These are phyloP conservation scores for Yarrowia osloensis DNA, from an alignment of 805 yeast species.

Conservation along the genomic window DNA sequence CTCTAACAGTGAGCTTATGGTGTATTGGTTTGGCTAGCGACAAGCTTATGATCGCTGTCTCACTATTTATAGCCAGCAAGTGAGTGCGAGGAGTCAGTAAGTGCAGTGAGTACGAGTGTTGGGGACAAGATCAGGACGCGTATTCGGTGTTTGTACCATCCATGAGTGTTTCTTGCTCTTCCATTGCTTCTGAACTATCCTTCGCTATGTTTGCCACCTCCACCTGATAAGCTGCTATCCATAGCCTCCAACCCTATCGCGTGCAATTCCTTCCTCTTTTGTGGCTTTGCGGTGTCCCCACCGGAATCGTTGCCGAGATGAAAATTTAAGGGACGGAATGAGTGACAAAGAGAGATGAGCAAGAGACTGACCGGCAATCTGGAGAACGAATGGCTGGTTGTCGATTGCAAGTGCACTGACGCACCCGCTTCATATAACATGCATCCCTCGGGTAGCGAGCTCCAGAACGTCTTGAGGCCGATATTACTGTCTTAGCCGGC, in stretches of 20 bases:
- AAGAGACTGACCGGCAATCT: too few species aligned
- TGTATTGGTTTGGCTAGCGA: neutral
- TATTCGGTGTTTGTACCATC: too few species aligned
- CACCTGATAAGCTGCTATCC: neutral
- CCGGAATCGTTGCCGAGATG: constrained; percentile 14
- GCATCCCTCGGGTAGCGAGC: neutral
- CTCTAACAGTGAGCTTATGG: neutral
- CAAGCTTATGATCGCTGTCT: neutral
- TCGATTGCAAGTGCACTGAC: too few species aligned
- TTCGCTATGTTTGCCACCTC: neutral
- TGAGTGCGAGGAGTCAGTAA: neutral
- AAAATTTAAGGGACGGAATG: neutral
- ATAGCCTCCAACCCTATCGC: constrained; percentile 14
- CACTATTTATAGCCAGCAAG: neutral
- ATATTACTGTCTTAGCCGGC: too few species aligned
- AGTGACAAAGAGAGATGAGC: too few species aligned
- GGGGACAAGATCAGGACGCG: too few species aligned
- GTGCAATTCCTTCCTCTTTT: constrained; percentile 28
- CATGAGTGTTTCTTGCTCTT: too few species aligned
- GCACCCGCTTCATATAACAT: neutral
- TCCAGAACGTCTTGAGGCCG: too few species aligned
- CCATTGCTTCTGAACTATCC: neutral
- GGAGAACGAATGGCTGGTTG: too few species aligned
- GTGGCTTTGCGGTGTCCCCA: constrained; percentile 24
- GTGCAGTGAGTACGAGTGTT: too few species aligned